Evolutionary conservation across 176 grass and related monocot genomes (phyloP), one percentile per base, ranked within the genome.

Genomic region (Oryza glumipatula): DNA sequence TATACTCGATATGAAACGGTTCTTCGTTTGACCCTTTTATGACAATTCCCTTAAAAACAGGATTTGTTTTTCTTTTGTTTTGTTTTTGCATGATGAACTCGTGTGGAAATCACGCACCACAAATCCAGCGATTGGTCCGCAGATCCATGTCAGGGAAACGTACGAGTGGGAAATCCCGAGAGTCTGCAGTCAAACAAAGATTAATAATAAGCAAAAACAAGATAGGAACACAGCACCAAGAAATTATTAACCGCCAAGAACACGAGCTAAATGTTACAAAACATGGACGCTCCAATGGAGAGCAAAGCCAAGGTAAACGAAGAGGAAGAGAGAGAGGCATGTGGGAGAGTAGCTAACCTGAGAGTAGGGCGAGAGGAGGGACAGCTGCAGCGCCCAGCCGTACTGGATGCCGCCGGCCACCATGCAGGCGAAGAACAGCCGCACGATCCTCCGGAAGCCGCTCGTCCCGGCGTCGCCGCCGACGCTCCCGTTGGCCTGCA

Each of bases 381-480:
- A 97, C 1, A 97, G 88, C 86, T 97, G 94, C 65, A 97, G 80
- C 54, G 94, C 94, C 94, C 94, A 97, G 13, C 94, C 92, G 88
- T 97, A 97, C 94, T 97, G 94, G 83, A 97, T 89, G 26, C 92
- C 94, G 32, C 94, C 94, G 73, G 94, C 89, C 43, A 92, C 81
- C 85, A 92, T 92, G 90, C 92, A 94, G 1, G 94, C 86, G 22
- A 92, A 15, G 82, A 97, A 84, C 24, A 97, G 90, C 43, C 90
- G 52, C 45, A 72, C 7, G 69, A 90, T 72, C 19, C 70, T 17
- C 5, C 79, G 28, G 11, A 82, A 0, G n/a, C 30, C 30, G 2
- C 33, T 54, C 75, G 44, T 83, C n/a, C 6, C 0, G 12, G 43
- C 51, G 71, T 1, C 54, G 54, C 54, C 54, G 54, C 16, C 51